Evolutionary conservation across 768 basidiomycete species (phyloP), one percentile per base, ranked within the genome.

Genomic region (Leccinum subgranulosum): DNA sequence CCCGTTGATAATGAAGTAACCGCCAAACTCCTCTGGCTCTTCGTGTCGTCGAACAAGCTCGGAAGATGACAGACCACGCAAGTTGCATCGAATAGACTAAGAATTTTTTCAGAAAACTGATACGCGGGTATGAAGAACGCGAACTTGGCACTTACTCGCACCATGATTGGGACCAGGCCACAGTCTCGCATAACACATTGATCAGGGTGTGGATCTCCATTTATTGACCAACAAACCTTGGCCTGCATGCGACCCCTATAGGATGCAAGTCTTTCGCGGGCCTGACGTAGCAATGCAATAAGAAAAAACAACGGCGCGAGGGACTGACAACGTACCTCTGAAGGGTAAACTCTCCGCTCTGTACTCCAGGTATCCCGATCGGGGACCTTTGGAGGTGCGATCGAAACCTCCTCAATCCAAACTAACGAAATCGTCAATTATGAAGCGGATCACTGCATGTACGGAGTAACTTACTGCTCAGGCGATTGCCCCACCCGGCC

Each of bases 1-100:
- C 60, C 97, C 97, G 72, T 99, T 99, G 73, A 99, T 86, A 69
- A 99, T 84, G 70, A 99, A 99, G 75, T 99, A 98, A 28, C 96
- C 97, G 53, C 97, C 97, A 68, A 98, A 98, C 73, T 98, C 97
- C 75, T 97, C 94, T 1, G 97, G 87, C 67, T 99, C 97, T 79
- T 99, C 97, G 69, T 96, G 90, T 60, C 88, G 87, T 55, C 79
- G 76, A 55, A 98, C 93, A 47, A 99, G 86, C 48, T 93, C 88
- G 9, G 88, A 82, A 9, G 96, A 90, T 2, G 93, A 84, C 73
- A 97, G 81, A 33, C 81, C 81, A 47, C 87, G 86, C n/a, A 98
- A 74, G 73, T 98, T 97, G 70, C 97, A 99, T 57, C 96, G 80
- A 21, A 85, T 86, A 9, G 96, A 98, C 92, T 97, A 61, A 50